Conservation (phyloP, 2,329 filamentous ascomycete species). For the Pseudonectria buxi region DNA sequence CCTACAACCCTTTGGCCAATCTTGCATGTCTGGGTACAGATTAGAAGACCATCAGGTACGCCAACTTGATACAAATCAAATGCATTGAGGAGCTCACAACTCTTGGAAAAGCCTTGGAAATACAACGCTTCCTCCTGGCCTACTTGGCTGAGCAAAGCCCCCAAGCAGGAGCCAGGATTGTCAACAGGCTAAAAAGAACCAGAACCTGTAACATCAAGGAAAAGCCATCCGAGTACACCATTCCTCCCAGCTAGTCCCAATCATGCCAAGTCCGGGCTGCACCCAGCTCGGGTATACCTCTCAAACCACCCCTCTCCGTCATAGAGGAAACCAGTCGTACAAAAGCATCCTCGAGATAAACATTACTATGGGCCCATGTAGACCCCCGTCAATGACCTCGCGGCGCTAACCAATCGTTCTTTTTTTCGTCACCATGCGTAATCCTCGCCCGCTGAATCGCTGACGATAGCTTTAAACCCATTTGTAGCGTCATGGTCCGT, state of each 20-base stretch:
- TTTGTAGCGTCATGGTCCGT: constrained; percentile 14
- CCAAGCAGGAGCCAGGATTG: constrained; percentile 7
- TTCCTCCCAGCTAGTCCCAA: constrained; percentile 10
- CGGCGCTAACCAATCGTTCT: too few relatives aligned
- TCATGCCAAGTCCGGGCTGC: constrained; percentile 5
- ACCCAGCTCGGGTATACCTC: constrained; percentile 11
- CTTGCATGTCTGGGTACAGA: too few relatives aligned
- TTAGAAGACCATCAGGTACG: too few relatives aligned
- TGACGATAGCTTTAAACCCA: constrained; percentile 12
- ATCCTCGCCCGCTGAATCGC: constrained; percentile 1
- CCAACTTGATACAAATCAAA: not conserved
- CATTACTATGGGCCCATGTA: too few relatives aligned
- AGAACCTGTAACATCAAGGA: constrained; percentile 17
- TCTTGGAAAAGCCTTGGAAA: too few relatives aligned
- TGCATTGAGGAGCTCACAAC: not conserved
- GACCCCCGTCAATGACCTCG: too few relatives aligned
- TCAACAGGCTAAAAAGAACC: constrained; percentile 10
- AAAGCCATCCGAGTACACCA: constrained; percentile 13
- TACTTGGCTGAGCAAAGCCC: not conserved
- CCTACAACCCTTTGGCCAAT: too few relatives aligned
- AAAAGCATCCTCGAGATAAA: too few relatives aligned
- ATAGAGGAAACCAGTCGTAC: constrained; percentile 8
- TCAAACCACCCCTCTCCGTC: constrained; percentile 8
- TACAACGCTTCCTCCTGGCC: too few relatives aligned
- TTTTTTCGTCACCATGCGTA: constrained; percentile 5